Percentiles rank a stretch among this genome's conserved stretches.
Evolutionary conservation across 169 alveolate species (phyloP).

Genomic region (Theileria orientalis): DNA sequence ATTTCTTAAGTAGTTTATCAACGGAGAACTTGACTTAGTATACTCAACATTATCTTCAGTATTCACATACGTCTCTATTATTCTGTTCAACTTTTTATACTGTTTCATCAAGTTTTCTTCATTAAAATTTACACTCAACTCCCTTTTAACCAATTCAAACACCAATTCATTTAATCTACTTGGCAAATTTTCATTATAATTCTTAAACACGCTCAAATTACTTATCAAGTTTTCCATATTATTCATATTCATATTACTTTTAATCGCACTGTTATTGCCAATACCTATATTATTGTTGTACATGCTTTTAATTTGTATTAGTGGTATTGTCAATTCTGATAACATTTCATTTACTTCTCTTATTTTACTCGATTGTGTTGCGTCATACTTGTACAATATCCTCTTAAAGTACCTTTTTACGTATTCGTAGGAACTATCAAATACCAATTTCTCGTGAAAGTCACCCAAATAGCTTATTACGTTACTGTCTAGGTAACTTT

Average conservation of each 20-base stretch:
- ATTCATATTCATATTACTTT: not conserved
- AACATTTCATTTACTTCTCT: slow-evolving; percentile 6
- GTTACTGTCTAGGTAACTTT: slow-evolving; percentile 7
- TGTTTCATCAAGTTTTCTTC: not conserved
- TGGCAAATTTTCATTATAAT: slow-evolving; percentile 3
- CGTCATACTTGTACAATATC: not conserved
- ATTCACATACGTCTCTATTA: not conserved
- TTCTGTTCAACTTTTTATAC: not conserved
- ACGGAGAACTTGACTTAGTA: not conserved
- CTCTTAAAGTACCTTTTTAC: slow-evolving; percentile 14
- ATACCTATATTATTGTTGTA: too few relatives aligned
- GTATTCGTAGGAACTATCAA: not conserved
- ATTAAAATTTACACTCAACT: not conserved
- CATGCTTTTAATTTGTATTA: slow-evolving; percentile 4
- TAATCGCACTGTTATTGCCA: too few relatives aligned
- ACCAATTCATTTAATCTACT: not conserved
- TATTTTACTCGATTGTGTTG: not conserved
- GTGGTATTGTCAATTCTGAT: not conserved
- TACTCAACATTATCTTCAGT: not conserved
- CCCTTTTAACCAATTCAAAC: not conserved
- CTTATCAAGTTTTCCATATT: not conserved
- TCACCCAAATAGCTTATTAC: not conserved
- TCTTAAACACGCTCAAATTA: not conserved
- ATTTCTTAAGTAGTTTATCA: not conserved
- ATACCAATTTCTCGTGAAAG: not conserved